phyloP scores from a whole-genome alignment of 2,329 filamentous ascomycete genomes.

The Akanthomyces dipterigenus region DNA sequence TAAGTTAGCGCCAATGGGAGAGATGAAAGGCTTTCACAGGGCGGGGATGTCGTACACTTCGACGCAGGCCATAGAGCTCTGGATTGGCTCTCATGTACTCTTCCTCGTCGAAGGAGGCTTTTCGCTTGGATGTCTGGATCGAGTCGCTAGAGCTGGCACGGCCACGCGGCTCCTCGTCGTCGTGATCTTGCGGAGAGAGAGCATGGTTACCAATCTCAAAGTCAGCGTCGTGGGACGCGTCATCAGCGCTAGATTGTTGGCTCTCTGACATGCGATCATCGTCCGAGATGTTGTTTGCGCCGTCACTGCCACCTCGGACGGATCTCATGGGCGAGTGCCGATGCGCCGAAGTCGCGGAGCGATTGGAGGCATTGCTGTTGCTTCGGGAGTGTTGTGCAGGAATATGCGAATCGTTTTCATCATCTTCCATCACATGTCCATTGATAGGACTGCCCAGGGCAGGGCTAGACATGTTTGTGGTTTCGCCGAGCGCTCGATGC shows the following conservation, averaged over 20 bases:
- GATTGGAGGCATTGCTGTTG: constrained; percentile 73
- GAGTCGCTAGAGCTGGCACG: constrained; percentile 67
- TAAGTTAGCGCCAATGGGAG: constrained; percentile 25
- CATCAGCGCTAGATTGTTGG: constrained; percentile 43
- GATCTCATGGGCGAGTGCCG: constrained; percentile 33
- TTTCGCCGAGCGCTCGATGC: constrained; percentile 53
- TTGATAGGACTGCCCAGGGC: constrained; percentile 57
- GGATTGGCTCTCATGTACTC: constrained; percentile 87
- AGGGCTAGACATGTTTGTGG: constrained; percentile 57
- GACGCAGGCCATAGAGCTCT: constrained; percentile 85
- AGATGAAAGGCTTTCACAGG: constrained; percentile 16
- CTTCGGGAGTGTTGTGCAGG: constrained; percentile 27
- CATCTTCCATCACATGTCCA: constrained; percentile 54
- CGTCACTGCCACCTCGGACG: constrained; percentile 38
- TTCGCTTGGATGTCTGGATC: constrained; percentile 65
- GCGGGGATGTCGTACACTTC: constrained; percentile 63
- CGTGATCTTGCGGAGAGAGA: constrained; percentile 20
- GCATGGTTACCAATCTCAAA: constrained; percentile 65
- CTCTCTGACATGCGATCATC: constrained; percentile 37
- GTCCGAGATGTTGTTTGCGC: constrained; percentile 30
- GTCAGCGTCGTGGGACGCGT: constrained; percentile 63
- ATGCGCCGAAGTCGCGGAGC: constrained; percentile 50
- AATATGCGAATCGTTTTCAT: constrained; percentile 34
- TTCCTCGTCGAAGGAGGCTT: constrained; percentile 62
- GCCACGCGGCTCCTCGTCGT: constrained; percentile 26